phyloP scores from a whole-genome alignment of 306 rosid species.

The Inga laurina region DNA sequence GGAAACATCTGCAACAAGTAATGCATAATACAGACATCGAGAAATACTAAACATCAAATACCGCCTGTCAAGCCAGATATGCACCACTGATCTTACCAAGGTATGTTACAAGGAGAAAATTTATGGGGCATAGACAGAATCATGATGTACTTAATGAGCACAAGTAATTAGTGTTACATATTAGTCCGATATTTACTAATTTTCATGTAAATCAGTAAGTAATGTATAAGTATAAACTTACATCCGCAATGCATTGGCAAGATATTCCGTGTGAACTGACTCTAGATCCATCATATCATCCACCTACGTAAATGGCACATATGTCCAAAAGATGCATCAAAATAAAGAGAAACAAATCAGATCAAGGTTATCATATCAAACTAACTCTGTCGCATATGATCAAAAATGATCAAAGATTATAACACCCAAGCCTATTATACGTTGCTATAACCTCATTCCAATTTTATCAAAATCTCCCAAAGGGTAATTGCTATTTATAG shows the following conservation, averaged over 20 bases:
- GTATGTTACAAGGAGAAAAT: conserved; percentile 4
- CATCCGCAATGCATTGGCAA: conserved; percentile 75
- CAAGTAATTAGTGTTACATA: neutral
- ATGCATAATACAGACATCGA: conserved; percentile 20
- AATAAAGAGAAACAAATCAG: conserved; percentile 9
- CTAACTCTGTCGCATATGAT: conserved; percentile 8
- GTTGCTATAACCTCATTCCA: neutral
- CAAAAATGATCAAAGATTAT: neutral
- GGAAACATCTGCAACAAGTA: conserved; percentile 77
- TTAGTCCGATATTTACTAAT: neutral
- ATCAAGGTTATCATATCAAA: neutral
- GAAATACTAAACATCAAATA: neutral
- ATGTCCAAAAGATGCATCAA: conserved; percentile 27
- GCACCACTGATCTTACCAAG: neutral
- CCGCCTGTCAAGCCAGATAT: neutral
- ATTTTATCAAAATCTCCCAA: neutral
- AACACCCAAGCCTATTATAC: neutral
- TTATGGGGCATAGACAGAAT: conserved; percentile 1
- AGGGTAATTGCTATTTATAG: neutral
- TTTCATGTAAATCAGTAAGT: conserved; percentile 16
- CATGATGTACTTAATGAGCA: conserved; percentile 19
- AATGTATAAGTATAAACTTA: conserved; percentile 48
- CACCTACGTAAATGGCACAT: conserved; percentile 59
- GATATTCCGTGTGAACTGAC: conserved; percentile 84
- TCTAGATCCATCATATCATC: conserved; percentile 97